phyloP scores from a whole-genome alignment of 192 early-diverging fungal genomes.

The Gorgonomyces haynaldii region DNA sequence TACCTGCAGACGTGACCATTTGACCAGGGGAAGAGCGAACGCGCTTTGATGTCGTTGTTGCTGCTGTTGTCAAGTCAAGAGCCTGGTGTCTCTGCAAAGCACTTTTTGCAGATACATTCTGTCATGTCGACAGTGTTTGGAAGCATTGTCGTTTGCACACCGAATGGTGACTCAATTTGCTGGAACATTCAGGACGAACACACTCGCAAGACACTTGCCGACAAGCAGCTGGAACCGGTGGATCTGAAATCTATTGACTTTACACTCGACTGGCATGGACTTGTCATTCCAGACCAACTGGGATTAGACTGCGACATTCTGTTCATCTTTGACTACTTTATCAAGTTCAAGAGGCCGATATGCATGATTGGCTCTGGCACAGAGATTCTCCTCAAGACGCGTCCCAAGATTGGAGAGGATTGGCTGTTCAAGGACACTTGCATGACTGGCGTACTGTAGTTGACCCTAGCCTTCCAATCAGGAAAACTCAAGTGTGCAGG shows the following conservation, averaged over 20 bases:
- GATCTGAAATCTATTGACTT: no score
- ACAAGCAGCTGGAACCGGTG: no score
- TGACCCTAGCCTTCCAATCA: not conserved
- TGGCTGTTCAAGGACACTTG: not conserved
- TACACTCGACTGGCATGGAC: constrained; percentile 1
- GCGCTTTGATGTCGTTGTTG: not conserved
- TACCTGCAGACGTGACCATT: not conserved
- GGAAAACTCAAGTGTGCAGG: not conserved
- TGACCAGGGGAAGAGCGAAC: not conserved
- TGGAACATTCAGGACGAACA: no score
- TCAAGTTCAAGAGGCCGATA: not conserved
- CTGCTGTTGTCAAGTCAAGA: not conserved
- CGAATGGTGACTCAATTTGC: no score
- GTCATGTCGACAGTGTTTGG: not conserved
- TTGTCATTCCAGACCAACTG: not conserved
- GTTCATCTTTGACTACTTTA: not conserved
- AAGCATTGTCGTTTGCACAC: not conserved
- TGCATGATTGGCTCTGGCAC: constrained; percentile 1
- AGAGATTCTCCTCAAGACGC: not conserved
- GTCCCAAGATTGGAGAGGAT: not conserved
- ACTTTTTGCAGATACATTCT: not conserved
- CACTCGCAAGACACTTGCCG: no score
- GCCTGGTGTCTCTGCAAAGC: not conserved
- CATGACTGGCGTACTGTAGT: not conserved
- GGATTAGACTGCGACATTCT: not conserved